Evolutionary conservation across 177 flowering plant genomes (phyloP).

Genomic region (Telopea speciosissima): DNA sequence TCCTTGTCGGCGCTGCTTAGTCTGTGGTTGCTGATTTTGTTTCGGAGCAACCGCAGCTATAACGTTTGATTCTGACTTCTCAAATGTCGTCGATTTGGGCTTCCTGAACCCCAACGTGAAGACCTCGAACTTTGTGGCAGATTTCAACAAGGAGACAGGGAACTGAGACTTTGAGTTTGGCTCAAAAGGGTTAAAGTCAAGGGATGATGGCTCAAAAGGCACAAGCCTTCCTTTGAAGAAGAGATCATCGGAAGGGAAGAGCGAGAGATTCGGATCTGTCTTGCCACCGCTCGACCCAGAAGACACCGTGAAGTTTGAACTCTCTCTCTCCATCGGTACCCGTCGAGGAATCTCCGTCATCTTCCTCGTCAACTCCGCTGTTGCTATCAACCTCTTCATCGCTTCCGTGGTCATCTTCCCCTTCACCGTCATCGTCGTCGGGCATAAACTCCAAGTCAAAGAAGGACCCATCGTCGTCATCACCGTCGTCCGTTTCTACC

Average conservation of each 20-base stretch:
- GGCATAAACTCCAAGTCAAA: constrained; percentile 62
- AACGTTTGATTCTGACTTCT: constrained; percentile 4
- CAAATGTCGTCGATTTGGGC: constrained; percentile 22
- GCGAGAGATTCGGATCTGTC: constrained; percentile 18
- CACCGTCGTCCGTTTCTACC: constrained; percentile 16
- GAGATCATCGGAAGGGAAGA: constrained; percentile 45
- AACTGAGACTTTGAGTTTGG: constrained; percentile 34
- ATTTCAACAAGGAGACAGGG: constrained; percentile 48
- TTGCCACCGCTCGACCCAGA: constrained; percentile 25
- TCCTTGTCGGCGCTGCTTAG: constrained; percentile 9
- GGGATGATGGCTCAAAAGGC: constrained; percentile 34
- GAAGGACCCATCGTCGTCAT: constrained; percentile 54
- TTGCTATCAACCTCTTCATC: too few relatives aligned
- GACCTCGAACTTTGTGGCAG: constrained; percentile 65
- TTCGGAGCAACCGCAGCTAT: neutral
- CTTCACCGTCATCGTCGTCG: constrained; percentile 24
- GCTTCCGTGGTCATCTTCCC: neutral
- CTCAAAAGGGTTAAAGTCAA: constrained; percentile 16
- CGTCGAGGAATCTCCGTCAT: constrained; percentile 10
- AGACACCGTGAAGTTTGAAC: constrained; percentile 35
- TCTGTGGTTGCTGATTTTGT: constrained; percentile 5
- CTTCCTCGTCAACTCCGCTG: constrained; percentile 9
- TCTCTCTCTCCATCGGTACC: constrained; percentile 22
- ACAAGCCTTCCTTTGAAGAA: constrained; percentile 56
- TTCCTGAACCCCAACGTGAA: constrained; percentile 62